Percentiles rank a stretch among this genome's conserved stretches.
These are phyloP conservation scores for Sarocladium oryzae DNA, from an alignment of 2,329 filamentous ascomycete genomes.

Conservation along the genomic window DNA sequence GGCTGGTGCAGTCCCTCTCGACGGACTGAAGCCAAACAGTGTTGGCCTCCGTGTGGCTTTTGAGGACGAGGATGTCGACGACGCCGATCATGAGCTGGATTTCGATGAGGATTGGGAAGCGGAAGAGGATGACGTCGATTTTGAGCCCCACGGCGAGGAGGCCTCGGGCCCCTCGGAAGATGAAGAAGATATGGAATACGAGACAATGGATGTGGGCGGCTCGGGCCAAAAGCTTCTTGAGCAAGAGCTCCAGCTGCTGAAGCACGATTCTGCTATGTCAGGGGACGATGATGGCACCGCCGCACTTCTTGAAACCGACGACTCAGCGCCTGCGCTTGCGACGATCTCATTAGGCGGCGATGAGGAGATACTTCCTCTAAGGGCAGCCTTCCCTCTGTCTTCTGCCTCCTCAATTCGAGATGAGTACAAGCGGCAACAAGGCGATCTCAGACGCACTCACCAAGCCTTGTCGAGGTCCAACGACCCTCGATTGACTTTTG, in stretches of 20 bases:
- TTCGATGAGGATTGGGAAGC: constrained; percentile 20
- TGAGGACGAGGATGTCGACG: constrained; percentile 8
- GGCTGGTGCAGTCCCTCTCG: constrained; percentile 20
- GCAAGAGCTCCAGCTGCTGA: constrained; percentile 36
- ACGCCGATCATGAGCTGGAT: constrained; percentile 29
- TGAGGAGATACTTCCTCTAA: constrained; percentile 25
- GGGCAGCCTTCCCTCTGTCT: constrained; percentile 36
- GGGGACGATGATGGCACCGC: constrained; percentile 16
- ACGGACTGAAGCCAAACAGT: background rate
- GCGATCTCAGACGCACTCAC: constrained; percentile 32
- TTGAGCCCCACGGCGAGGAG: constrained; percentile 15
- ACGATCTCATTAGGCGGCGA: constrained; percentile 8
- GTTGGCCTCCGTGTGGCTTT: constrained; percentile 5
- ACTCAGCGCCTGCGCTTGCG: background rate
- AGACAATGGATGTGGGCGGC: constrained; percentile 16
- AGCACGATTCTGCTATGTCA: constrained; percentile 30
- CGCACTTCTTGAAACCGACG: constrained; percentile 14
- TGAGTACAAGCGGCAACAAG: constrained; percentile 25
- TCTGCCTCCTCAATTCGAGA: constrained; percentile 28
- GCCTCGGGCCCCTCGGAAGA: background rate
- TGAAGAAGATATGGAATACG: constrained; percentile 14
- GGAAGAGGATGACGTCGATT: constrained; percentile 22
- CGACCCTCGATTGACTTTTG: constrained; percentile 25
- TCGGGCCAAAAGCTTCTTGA: constrained; percentile 27
- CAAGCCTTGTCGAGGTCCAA: constrained; percentile 24